Percentiles rank a stretch among this genome's conserved stretches.
Conservation (phyloP, 345 rosid species). For the Passiflora organensis region DNA sequence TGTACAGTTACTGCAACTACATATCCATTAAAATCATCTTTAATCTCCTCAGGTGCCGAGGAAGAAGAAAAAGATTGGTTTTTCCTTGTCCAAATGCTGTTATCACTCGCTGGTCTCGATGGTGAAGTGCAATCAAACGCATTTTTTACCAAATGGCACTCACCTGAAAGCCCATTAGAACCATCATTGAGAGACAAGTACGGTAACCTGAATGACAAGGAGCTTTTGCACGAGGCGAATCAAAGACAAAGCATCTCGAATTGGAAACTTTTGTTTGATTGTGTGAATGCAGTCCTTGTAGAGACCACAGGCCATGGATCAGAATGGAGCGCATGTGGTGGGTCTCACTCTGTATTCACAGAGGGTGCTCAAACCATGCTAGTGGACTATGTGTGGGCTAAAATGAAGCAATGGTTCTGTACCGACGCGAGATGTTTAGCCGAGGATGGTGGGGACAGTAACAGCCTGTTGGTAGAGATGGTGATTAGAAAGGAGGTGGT, state of each 20-base stretch:
- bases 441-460: conserved; percentile 44
- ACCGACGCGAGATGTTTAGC: conserved; percentile 26
- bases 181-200: conserved; percentile 60
- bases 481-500: conserved; percentile 64
- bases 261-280: conserved; percentile 65
- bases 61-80: conserved; percentile 66
- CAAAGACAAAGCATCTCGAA: conserved; percentile 59
- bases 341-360: conserved; percentile 11
- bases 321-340: conserved; percentile 19
- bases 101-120: conserved; percentile 52
- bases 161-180: conserved; percentile 70
- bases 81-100: conserved; percentile 42
- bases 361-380: conserved; percentile 25
- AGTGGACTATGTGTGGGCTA: conserved; percentile 63
- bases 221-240: conserved; percentile 58
- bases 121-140: conserved; percentile 31
- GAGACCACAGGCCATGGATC: conserved; percentile 38
- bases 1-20: conserved; percentile 33
- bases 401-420: conserved; percentile 55
- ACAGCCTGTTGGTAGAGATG: conserved; percentile 59
- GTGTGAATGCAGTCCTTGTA: conserved; percentile 53
- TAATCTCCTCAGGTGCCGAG: conserved; percentile 23
- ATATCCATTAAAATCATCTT: conserved; percentile 31
- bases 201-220: conserved; percentile 38
- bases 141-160: conserved; percentile 52